These are phyloP conservation scores for Hypomyces perniciosus DNA, from an alignment of 2,329 filamentous ascomycete species.

Conservation along the genomic window DNA sequence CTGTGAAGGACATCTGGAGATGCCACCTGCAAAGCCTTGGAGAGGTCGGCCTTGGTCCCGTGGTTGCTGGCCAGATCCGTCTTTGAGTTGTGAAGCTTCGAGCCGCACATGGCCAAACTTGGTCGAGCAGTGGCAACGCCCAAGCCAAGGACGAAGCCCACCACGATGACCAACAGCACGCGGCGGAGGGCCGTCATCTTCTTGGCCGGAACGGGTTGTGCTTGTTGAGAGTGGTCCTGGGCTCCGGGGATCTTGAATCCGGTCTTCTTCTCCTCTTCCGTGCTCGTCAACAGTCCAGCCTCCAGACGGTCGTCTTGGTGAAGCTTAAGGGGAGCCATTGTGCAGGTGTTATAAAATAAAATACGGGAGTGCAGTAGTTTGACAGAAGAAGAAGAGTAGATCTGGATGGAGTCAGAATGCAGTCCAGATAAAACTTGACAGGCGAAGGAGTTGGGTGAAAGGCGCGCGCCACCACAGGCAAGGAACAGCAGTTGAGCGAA, in stretches of 20 bases:
- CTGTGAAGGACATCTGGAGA: slow-evolving; percentile 58
- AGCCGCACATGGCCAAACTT: slow-evolving; percentile 3
- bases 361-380: not conserved
- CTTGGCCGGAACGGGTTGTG: not conserved
- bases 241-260: slow-evolving; percentile 4
- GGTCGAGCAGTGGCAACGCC: slow-evolving; percentile 16
- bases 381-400: not conserved
- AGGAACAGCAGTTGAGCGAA: slow-evolving; percentile 9
- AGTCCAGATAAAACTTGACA: not conserved
- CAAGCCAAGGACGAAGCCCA: slow-evolving; percentile 23
- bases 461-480: not conserved
- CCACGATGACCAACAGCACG: slow-evolving; percentile 15
- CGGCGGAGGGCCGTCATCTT: slow-evolving; percentile 17
- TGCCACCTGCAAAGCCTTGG: slow-evolving; percentile 39
- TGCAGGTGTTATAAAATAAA: not conserved
- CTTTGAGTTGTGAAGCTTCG: slow-evolving; percentile 2
- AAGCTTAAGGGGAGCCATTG: slow-evolving; percentile 14
- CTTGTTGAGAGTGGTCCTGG: not conserved
- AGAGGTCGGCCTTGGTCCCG: slow-evolving; percentile 21
- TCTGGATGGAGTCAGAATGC: too few species aligned
- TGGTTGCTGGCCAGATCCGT: slow-evolving; percentile 8
- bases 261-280: slow-evolving; percentile 19
- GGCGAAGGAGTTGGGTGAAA: not conserved
- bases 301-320: slow-evolving; percentile 16
- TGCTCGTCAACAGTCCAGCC: slow-evolving; percentile 19